A percentile compares a stretch with the other conserved stretches of the same genome.
Evolutionary conservation across 2,329 filamentous ascomycete species (phyloP).

Genomic region (Fusarium humuli): DNA sequence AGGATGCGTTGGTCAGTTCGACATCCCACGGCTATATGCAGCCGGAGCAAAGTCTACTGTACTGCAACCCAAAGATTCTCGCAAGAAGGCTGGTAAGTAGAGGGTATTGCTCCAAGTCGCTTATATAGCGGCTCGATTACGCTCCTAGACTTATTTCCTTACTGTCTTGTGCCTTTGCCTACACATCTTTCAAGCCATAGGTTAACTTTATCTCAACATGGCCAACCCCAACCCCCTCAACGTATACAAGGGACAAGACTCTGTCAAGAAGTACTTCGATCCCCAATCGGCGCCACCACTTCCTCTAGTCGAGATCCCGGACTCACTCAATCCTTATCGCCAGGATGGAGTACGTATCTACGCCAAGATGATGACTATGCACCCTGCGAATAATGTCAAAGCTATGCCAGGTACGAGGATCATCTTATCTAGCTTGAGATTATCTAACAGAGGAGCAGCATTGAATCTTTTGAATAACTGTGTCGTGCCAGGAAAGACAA

Average conservation of each 20-base stretch:
- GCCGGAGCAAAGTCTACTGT: conserved; percentile 6
- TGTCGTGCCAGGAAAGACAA: conserved; percentile 52
- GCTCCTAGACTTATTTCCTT: too few species aligned
- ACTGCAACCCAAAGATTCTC: neutral
- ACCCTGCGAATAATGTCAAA: conserved; percentile 74
- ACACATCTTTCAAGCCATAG: neutral
- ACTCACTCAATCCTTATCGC: conserved; percentile 66
- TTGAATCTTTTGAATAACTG: conserved; percentile 59
- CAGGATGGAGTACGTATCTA: conserved; percentile 71
- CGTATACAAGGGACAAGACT: conserved; percentile 68
- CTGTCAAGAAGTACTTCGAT: conserved; percentile 69
- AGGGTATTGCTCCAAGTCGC: rapidly evolving
- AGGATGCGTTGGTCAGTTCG: neutral
- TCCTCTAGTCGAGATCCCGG: conserved; percentile 71
- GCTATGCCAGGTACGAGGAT: conserved; percentile 63
- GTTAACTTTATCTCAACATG: conserved; percentile 32
- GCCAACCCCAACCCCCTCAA: conserved; percentile 56
- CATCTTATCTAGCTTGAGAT: rapidly evolving
- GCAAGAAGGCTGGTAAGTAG: neutral
- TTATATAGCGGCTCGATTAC: conserved; percentile 6
- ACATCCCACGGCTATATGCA: conserved; percentile 18
- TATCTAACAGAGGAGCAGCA: conserved; percentile 47
- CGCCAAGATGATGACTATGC: conserved; percentile 74
- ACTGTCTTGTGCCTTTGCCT: neutral
- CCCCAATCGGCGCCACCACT: conserved; percentile 68